Percentiles rank a stretch among this genome's conserved stretches.
Conservation (phyloP, 768 basidiomycete species). For the Suillus tomentosus region DNA sequence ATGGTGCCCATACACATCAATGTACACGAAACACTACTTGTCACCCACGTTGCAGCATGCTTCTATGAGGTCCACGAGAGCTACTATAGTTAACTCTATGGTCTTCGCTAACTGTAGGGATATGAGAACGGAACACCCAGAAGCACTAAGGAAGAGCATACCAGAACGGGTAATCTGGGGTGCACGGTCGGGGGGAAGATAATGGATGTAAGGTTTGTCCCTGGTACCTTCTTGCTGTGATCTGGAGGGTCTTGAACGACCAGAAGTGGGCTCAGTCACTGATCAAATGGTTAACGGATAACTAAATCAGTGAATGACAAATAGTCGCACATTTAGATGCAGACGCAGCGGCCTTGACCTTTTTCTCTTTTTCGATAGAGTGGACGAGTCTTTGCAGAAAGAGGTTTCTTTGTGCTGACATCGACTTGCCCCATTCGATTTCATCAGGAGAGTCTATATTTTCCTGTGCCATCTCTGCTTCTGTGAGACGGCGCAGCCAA, state of each 20-base stretch:
- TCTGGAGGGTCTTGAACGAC: slow-evolving; percentile 29
- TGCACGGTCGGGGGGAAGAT: slow-evolving; percentile 32
- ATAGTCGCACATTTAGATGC: slow-evolving; percentile 28
- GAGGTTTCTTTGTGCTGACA: slow-evolving; percentile 69
- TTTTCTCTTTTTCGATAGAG: slow-evolving; percentile 53
- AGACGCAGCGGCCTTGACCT: slow-evolving; percentile 41
- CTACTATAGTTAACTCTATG: slow-evolving; percentile 14
- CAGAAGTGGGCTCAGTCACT: slow-evolving; percentile 27
- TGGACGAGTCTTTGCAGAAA: slow-evolving; percentile 74
- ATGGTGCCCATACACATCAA: slow-evolving; percentile 1
- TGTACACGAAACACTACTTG: neutral
- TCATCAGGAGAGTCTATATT: slow-evolving; percentile 82
- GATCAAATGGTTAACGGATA: slow-evolving; percentile 3
- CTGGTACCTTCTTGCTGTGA: slow-evolving; percentile 26
- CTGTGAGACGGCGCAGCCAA: slow-evolving; percentile 53
- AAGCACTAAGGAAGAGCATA: slow-evolving; percentile 17
- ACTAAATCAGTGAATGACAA: slow-evolving; percentile 4
- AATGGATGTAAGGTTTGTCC: slow-evolving; percentile 38
- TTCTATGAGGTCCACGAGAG: slow-evolving; percentile 35
- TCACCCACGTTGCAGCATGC: slow-evolving; percentile 48
- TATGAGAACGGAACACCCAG: neutral
- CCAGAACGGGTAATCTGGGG: slow-evolving; percentile 22
- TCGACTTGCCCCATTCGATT: slow-evolving; percentile 72
- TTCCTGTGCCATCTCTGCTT: slow-evolving; percentile 58
- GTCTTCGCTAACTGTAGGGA: slow-evolving; percentile 20